These are phyloP conservation scores for Acacia acuminata DNA, from an alignment of 306 rosid genomes.

Conservation along the genomic window DNA sequence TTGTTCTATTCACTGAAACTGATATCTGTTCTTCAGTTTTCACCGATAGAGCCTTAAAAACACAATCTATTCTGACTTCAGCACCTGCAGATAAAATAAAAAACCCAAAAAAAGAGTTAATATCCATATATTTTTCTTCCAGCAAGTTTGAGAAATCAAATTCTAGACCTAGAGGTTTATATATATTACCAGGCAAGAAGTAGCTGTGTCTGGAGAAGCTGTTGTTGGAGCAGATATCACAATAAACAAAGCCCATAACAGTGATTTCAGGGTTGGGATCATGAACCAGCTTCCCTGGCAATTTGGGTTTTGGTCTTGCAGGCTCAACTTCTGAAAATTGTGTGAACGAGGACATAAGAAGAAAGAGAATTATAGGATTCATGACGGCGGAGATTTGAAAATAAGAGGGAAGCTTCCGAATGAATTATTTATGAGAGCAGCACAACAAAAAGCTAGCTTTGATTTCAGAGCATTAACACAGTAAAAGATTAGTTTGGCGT, in stretches of 20 bases:
- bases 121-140: background rate
- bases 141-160: background rate
- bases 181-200: slow-evolving; percentile 65
- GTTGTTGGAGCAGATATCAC: slow-evolving; percentile 93
- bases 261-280: slow-evolving; percentile 62
- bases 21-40: slow-evolving; percentile 73
- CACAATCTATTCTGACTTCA: slow-evolving; percentile 83
- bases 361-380: slow-evolving; percentile 51
- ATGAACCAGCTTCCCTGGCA: slow-evolving; percentile 31
- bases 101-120: background rate
- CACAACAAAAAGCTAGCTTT: slow-evolving; percentile 14
- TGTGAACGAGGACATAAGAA: slow-evolving; percentile 51
- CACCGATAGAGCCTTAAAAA: slow-evolving; percentile 66
- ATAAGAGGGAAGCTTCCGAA: slow-evolving; percentile 22
- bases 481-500: slow-evolving; percentile 43
- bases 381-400: slow-evolving; percentile 36
- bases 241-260: slow-evolving; percentile 95
- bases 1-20: slow-evolving; percentile 86
- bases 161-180: background rate
- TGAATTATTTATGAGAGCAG: slow-evolving; percentile 21
- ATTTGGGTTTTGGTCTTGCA: slow-evolving; percentile 45
- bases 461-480: slow-evolving; percentile 43
- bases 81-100: slow-evolving; percentile 55
- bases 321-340: slow-evolving; percentile 56
- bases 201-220: slow-evolving; percentile 86